Percentiles rank a stretch among this genome's conserved stretches.
phyloP scores from a whole-genome alignment of 23 red algal genomes.

The Gracilaria vermiculophylla region DNA sequence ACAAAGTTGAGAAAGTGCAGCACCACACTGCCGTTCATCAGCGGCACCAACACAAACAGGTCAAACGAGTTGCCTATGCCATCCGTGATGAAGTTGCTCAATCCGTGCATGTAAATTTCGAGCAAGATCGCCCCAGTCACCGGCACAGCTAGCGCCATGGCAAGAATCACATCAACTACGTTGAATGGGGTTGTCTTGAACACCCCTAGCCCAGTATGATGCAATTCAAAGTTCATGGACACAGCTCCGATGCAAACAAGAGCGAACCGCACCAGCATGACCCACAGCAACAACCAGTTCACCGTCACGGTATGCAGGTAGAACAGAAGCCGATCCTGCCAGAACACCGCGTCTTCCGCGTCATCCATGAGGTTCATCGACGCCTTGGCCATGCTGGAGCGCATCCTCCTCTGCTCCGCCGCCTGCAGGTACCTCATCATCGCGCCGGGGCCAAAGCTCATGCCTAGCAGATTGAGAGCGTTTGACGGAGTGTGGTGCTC shows the following conservation, averaged over 20 bases:
- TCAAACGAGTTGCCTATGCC: constrained; percentile 59
- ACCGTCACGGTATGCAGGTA: constrained; percentile 77
- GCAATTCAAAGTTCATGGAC: constrained; percentile 17
- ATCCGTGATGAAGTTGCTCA: constrained; percentile 40
- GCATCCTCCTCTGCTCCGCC: constrained; percentile 29
- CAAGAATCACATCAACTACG: constrained; percentile 27
- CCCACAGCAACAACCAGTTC: constrained; percentile 61
- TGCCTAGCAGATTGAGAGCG: constrained; percentile 65
- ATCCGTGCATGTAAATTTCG: constrained; percentile 51
- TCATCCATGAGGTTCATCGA: constrained; percentile 71
- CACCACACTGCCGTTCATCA: constrained; percentile 13
- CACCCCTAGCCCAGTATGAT: constrained; percentile 52
- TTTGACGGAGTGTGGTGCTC: constrained; percentile 59
- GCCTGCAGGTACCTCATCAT: constrained; percentile 71
- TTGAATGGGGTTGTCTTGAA: constrained; percentile 32
- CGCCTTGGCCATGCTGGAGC: constrained; percentile 40
- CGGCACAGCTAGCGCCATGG: constrained; percentile 37
- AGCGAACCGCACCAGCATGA: constrained; percentile 61
- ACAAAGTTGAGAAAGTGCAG: constrained; percentile 47
- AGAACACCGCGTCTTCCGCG: constrained; percentile 39
- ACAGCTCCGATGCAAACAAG: constrained; percentile 41
- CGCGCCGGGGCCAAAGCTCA: constrained; percentile 67
- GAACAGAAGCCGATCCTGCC: constrained; percentile 58
- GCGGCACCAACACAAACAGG: constrained; percentile 64
- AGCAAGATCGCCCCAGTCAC: constrained; percentile 60